A percentile compares a stretch with the other conserved stretches of the same genome.
phyloP scores from a whole-genome alignment of 352 stramenopile genomes.

The Achlya hypogyna region DNA sequence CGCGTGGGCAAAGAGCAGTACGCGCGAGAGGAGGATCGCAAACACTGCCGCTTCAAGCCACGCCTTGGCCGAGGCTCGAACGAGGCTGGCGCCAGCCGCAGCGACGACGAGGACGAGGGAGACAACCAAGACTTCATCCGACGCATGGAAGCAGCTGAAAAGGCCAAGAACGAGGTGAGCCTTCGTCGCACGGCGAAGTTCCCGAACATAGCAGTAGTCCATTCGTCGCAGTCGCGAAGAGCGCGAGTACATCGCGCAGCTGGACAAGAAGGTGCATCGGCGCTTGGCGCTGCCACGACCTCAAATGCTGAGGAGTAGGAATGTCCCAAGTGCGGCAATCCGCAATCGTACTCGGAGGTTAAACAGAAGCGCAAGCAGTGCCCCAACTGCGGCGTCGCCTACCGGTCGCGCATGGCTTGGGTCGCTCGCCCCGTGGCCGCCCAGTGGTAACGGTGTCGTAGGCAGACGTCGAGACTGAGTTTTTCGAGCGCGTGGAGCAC shows the following conservation, averaged over 20 bases:
- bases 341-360: constrained; percentile 65
- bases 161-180: constrained; percentile 36
- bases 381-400: constrained; percentile 60
- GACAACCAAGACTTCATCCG: constrained; percentile 55
- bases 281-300: background rate
- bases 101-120: constrained; percentile 40
- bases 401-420: constrained; percentile 58
- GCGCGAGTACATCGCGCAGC: constrained; percentile 36
- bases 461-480: constrained; percentile 50
- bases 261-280: constrained; percentile 72
- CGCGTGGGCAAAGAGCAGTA: constrained; percentile 33
- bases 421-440: constrained; percentile 16
- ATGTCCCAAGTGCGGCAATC: constrained; percentile 56
- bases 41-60: constrained; percentile 48
- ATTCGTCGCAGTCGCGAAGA: constrained; percentile 54
- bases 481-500: constrained; percentile 45
- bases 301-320: constrained; percentile 25
- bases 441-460: constrained; percentile 11
- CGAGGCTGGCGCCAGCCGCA: constrained; percentile 11
- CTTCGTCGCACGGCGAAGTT: background rate
- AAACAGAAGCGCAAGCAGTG: constrained; percentile 76
- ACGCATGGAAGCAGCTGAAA: constrained; percentile 60
- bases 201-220: constrained; percentile 12
- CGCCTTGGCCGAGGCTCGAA: constrained; percentile 25
- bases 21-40: constrained; percentile 45